Conservation (phyloP, 129 eudicot species). For the Ambrosia artemisiifolia region DNA sequence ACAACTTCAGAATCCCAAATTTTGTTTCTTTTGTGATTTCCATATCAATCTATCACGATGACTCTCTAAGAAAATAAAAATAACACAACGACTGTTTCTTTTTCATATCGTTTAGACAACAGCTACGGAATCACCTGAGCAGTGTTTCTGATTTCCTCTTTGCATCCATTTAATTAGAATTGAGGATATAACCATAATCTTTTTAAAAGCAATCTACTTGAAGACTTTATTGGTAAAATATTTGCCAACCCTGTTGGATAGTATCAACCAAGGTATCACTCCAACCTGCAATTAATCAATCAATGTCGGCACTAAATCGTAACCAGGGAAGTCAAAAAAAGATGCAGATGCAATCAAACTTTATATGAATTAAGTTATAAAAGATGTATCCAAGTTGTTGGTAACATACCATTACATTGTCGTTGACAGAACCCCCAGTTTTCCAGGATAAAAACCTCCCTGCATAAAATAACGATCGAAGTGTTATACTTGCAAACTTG, state of each 20-base stretch:
- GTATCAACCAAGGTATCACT: constrained; percentile 75
- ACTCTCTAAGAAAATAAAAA: neutral
- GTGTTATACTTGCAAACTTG: neutral
- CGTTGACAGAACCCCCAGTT: constrained; percentile 45
- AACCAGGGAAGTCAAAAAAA: neutral
- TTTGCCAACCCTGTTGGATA: constrained; percentile 71
- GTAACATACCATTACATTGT: constrained; percentile 49
- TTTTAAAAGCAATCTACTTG: constrained; percentile 22
- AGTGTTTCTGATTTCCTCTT: constrained; percentile 11
- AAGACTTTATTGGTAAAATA: constrained; percentile 47
- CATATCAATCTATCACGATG: neutral
- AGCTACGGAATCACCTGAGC: constrained; percentile 9
- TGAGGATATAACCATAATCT: neutral
- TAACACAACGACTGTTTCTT: neutral
- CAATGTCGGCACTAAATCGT: neutral
- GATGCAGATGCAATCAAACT: too few relatives aligned
- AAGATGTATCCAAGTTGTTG: constrained; percentile 2
- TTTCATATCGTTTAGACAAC: neutral
- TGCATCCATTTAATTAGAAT: neutral
- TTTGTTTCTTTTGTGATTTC: neutral
- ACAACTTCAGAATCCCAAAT: too few relatives aligned
- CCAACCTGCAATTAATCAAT: constrained; percentile 63
- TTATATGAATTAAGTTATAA: neutral
- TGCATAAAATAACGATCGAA: constrained; percentile 24
- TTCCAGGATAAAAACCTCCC: constrained; percentile 71